phyloP scores from a whole-genome alignment of 2,329 filamentous ascomycete species.

The Fusarium udum region DNA sequence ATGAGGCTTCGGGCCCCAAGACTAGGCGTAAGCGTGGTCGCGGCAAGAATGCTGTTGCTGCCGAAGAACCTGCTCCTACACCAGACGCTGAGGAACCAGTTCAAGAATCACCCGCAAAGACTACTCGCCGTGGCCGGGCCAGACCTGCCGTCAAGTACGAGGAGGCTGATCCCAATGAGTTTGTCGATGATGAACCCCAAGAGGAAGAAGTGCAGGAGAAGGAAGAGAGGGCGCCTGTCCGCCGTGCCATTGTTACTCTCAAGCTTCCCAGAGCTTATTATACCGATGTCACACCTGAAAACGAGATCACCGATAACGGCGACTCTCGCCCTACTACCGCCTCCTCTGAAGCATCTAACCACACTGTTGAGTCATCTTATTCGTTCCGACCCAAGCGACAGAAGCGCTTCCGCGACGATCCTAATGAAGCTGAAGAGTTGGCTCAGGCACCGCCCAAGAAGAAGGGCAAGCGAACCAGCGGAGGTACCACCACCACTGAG shows the following conservation, averaged over 20 bases:
- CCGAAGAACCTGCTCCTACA: constrained; percentile 40
- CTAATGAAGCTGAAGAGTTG: constrained; percentile 53
- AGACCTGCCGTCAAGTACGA: constrained; percentile 43
- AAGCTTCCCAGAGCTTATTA: constrained; percentile 56
- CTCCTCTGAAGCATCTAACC: constrained; percentile 61
- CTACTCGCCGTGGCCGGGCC: constrained; percentile 40
- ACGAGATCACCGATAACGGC: constrained; percentile 53
- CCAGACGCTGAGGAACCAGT: constrained; percentile 28
- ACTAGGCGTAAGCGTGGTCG: constrained; percentile 47
- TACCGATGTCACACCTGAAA: constrained; percentile 49
- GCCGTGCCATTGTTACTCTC: constrained; percentile 48
- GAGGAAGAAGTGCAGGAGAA: constrained; percentile 30
- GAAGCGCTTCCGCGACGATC: constrained; percentile 62
- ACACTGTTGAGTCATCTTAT: constrained; percentile 61
- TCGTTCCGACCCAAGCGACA: constrained; percentile 65
- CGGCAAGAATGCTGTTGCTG: constrained; percentile 36
- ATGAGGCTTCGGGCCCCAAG: constrained; percentile 42
- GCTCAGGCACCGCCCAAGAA: constrained; percentile 53
- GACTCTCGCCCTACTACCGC: constrained; percentile 63
- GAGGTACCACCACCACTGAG: constrained; percentile 18
- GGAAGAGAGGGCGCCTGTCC: constrained; percentile 43
- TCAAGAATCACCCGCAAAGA: constrained; percentile 36
- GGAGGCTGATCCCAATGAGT: constrained; percentile 44
- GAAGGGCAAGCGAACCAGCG: constrained; percentile 45
- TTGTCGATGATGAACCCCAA: constrained; percentile 41